These are phyloP conservation scores for Triticum turgidum DNA, from an alignment of 176 grass and related monocot species.

Conservation along the genomic window DNA sequence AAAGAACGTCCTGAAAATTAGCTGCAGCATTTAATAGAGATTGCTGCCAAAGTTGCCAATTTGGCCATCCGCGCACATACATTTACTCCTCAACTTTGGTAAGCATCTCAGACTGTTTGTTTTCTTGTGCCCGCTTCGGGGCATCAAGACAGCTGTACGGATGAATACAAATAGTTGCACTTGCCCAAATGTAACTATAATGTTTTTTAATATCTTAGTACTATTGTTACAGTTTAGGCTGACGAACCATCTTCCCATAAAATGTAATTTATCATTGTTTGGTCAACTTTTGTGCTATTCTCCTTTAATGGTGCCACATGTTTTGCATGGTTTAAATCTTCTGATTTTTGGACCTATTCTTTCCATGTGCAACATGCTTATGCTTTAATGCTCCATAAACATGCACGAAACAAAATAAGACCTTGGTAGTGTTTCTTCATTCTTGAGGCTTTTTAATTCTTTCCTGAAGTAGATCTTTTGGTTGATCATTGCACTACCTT, in stretches of 20 bases:
- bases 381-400: slow-evolving; percentile 13
- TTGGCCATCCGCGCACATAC: not conserved
- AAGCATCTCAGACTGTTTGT: not conserved
- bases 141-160: not conserved
- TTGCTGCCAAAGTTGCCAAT: not conserved
- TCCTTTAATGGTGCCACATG: not conserved
- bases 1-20: not conserved
- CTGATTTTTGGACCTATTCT: slow-evolving; percentile 2
- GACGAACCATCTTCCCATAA: not conserved
- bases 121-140: not conserved
- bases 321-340: not conserved
- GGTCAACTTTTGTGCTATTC: not conserved
- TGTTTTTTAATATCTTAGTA: not conserved
- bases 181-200: not conserved
- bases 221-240: not conserved
- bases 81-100: not conserved
- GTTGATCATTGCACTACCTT: not conserved
- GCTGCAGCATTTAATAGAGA: not conserved
- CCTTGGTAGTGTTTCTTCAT: slow-evolving; percentile 3
- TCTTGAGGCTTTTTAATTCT: slow-evolving; percentile 15
- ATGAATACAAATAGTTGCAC: not conserved
- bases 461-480: slow-evolving; percentile 25
- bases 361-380: not conserved
- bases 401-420: not conserved
- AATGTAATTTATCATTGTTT: not conserved